These are phyloP conservation scores for Hypoxylon rubiginosum DNA, from an alignment of 2,329 filamentous ascomycete genomes.

Conservation along the genomic window DNA sequence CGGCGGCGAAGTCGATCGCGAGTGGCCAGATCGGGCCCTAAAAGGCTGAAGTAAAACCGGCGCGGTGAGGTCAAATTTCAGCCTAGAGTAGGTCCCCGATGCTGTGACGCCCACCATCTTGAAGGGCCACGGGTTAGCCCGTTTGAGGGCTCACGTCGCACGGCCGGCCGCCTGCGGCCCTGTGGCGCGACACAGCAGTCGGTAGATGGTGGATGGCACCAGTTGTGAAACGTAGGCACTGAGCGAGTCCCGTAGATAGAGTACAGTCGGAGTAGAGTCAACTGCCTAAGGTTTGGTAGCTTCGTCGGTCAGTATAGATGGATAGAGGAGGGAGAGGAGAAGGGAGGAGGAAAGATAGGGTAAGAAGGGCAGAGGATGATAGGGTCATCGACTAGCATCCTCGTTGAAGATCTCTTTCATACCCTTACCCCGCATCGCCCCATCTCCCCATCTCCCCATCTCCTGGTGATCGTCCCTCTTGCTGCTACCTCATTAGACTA, in stretches of 20 bases:
- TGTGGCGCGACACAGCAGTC: slow-evolving; percentile 34
- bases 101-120: slow-evolving; percentile 23
- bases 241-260: slow-evolving; percentile 6
- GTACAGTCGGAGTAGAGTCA: slow-evolving; percentile 2
- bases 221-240: slow-evolving; percentile 24
- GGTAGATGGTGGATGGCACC: slow-evolving; percentile 34
- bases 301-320: slow-evolving; percentile 7
- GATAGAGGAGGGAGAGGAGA: slow-evolving; percentile 14
- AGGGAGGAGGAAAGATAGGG: slow-evolving; percentile 24
- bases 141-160: slow-evolving; percentile 7
- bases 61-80: slow-evolving; percentile 6
- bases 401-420: slow-evolving; percentile 32
- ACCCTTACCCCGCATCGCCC: slow-evolving; percentile 44
- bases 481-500: slow-evolving; percentile 17
- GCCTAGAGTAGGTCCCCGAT: slow-evolving; percentile 24
- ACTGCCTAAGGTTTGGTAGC: slow-evolving; percentile 17
- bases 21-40: slow-evolving; percentile 13
- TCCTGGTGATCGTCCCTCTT: slow-evolving; percentile 26
- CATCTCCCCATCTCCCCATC: slow-evolving; percentile 37
- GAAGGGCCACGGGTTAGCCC: slow-evolving; percentile 5
- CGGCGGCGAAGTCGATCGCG: slow-evolving; percentile 29
- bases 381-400: slow-evolving; percentile 25
- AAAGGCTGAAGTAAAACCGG: slow-evolving; percentile 4
- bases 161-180: neutral
- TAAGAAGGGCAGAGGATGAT: slow-evolving; percentile 23